Evolutionary conservation across 768 basidiomycete genomes (phyloP), one percentile per base, ranked within the genome.

Genomic region (Phanerochaete carnosa): DNA sequence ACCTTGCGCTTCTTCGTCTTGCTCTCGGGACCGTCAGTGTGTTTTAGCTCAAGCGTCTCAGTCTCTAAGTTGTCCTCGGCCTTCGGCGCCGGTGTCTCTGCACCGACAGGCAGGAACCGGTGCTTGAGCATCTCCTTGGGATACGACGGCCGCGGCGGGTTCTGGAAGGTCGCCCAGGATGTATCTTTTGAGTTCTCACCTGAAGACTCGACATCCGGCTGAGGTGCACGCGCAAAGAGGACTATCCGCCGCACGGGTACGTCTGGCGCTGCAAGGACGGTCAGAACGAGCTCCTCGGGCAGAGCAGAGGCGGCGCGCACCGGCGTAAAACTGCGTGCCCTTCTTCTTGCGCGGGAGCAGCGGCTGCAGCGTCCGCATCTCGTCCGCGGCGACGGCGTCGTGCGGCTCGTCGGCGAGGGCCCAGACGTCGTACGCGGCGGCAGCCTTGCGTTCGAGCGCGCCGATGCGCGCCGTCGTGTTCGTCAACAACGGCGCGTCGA

Each of bases 361-460:
- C 69, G 86, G 88, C 2, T 85, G 77, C 8, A 92, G 68, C 0
- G 73, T 72, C 45, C 79, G 81, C 43, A 90, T 72, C 69, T 91
- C 90, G 63, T 90, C 90, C 2, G 82, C 89, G 0, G 83, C 80
- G 19, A 70, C 53, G 32, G 75, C 71, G 25, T 74, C 75, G 22
- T 75, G 77, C 16, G 65, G 59, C 46, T 74, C 74, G 3, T 79
- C 75, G 1, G 79, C 83, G 16, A 89, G 65, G 22, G 81, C 80
- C 89, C 88, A 92, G 7, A 91, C 73, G 62, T 90, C 88, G 62
- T 84, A 89, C 0, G 78, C 73, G 2, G 77, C 72, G 35, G 79
- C 73, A n/a, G 39, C 8, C 68, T 88, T 91, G 26, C 80, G 77
- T 13, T 77, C 73, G 23, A 92, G 60, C 2, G 70, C 71, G 0